Conservation (phyloP, 331 rosid species). For the Telfairia occidentalis region DNA sequence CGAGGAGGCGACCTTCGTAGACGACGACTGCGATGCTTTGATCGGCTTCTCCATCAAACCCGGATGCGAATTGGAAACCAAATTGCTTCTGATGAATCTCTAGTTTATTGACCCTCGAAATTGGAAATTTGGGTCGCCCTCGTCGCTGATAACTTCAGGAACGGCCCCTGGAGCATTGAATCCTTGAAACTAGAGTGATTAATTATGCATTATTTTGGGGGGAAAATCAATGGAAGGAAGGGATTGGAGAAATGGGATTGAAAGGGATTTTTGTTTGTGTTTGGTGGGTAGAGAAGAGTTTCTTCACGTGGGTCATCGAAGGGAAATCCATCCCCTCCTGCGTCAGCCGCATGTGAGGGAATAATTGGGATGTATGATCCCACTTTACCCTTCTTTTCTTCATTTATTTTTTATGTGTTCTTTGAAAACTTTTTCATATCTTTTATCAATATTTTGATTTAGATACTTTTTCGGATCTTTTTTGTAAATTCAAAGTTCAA, state of each 20-base stretch:
- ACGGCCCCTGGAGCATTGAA: background rate
- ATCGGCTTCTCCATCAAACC: slow-evolving; percentile 10
- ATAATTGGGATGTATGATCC: background rate
- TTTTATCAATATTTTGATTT: too few species aligned
- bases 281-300: background rate
- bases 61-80: background rate
- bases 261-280: background rate
- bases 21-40: slow-evolving; percentile 23
- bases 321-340: slow-evolving; percentile 1
- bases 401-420: background rate
- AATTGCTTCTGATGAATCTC: background rate
- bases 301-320: background rate
- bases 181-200: background rate
- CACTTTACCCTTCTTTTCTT: background rate
- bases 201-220: background rate
- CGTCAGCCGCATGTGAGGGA: background rate
- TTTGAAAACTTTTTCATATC: background rate
- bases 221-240: background rate
- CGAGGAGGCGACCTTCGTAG: slow-evolving; percentile 7
- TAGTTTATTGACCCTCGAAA: background rate
- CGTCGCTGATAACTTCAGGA: background rate
- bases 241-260: background rate
- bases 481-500: too few species aligned
- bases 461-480: too few species aligned
- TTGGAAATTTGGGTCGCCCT: background rate